Conservation (phyloP, 2,329 filamentous ascomycete species). For the Xylariaceae sp. region DNA sequence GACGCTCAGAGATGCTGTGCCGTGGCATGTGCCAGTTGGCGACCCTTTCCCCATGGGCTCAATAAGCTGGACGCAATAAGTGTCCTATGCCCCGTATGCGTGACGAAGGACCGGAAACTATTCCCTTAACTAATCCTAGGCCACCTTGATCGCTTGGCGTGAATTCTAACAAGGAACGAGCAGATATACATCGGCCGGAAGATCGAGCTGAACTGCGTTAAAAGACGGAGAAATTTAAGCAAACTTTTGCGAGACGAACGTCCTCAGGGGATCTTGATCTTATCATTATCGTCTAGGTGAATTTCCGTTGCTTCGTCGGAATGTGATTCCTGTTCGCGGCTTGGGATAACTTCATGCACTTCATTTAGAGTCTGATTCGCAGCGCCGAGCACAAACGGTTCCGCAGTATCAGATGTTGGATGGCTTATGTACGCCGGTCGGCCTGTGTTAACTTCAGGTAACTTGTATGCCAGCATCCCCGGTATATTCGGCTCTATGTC, state of each 20-base stretch:
- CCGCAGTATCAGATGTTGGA: slow-evolving; percentile 17
- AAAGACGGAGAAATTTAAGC: not conserved
- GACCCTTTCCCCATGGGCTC: not conserved
- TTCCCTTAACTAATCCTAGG: not conserved
- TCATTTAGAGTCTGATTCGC: slow-evolving; percentile 26
- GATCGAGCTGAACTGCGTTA: not conserved
- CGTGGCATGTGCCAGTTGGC: not conserved
- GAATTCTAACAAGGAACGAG: not conserved
- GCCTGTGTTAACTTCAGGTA: slow-evolving; percentile 23
- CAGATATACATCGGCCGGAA: not conserved
- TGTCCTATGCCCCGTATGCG: not conserved
- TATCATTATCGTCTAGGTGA: slow-evolving; percentile 43
- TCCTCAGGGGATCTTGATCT: slow-evolving; percentile 26
- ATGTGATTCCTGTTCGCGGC: slow-evolving; percentile 34
- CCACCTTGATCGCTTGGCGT: not conserved
- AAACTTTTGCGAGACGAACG: not conserved
- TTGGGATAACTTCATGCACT: slow-evolving; percentile 40
- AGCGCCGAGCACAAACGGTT: slow-evolving; percentile 17
- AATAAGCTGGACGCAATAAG: not conserved
- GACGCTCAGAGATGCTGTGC: not conserved
- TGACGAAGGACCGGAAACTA: not conserved
- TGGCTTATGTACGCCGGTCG: slow-evolving; percentile 23
- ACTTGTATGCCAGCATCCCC: slow-evolving; percentile 31
- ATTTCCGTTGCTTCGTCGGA: slow-evolving; percentile 49
- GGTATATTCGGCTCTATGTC: slow-evolving; percentile 25